Evolutionary conservation across 352 stramenopile species (phyloP), one percentile per base, ranked within the genome.

Genomic region (Globisporangium recalcitrans): DNA sequence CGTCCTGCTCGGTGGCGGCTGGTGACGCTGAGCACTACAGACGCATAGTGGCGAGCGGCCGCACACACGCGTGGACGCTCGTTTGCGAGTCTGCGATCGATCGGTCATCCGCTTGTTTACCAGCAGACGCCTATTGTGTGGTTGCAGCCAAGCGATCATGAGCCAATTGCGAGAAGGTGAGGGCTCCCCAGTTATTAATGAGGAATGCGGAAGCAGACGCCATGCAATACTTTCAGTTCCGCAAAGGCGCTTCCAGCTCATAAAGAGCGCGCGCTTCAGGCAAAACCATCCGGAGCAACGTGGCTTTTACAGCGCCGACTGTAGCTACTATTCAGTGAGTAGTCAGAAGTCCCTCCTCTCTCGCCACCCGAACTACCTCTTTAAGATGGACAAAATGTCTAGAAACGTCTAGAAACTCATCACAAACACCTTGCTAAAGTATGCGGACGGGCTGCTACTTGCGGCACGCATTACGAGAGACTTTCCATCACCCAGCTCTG

Each of bases 271-370:
- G n/a, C n/a, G n/a, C n/a, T n/a, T n/a, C n/a, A n/a, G n/a, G n/a
- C n/a, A n/a, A 47, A 38, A 40, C 19, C 34, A 26, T 49, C 26
- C 34, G 55, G 38, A 38, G 16, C 40, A 29, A 42, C 16, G 16
- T 29, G 55, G 55, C 40, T 52, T 61, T 52, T 61, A 61, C 55
- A 61, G 21, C 13, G 32, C 21, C 21, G 53, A 59, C 32, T 42
- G 51, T 36, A 21, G 31, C n/a, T n/a, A n/a, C 51, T 57, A 57
- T 57, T 36, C 31, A 22, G 13, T 26, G 44, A 61, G 55, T 61
- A 61, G 42, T 53, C 55, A 61, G 55, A 16, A 4, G 6, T 26
- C 16, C 16, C 34, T 32, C 54, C 54, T 26, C 16, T 24, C n/a
- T 56, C 29, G 27, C 14, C 36, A 32, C 4, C 16, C 9, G 5